Conservation (phyloP, 163 green algal species). For the Prototheca cutis region DNA sequence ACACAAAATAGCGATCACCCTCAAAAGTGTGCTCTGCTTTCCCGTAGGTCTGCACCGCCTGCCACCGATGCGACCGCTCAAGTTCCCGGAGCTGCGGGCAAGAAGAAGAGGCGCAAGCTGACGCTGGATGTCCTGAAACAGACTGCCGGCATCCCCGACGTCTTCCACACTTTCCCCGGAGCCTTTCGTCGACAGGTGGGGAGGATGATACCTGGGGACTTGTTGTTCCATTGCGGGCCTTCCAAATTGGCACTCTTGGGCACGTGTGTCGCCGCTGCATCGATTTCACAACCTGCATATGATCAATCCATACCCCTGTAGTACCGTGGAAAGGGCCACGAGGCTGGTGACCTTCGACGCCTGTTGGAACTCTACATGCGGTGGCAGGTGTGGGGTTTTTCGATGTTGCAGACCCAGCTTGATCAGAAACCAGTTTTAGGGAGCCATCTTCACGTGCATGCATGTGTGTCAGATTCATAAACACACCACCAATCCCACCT, state of each 20-base stretch:
- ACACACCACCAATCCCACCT: background rate
- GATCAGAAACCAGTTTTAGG: too few species aligned
- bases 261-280: too few species aligned
- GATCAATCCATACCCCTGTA: background rate
- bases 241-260: too few species aligned
- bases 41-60: background rate
- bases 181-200: conserved; percentile 18
- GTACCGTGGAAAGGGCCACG: conserved; percentile 32
- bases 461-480: conserved; percentile 1
- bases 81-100: conserved; percentile 5
- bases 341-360: conserved; percentile 32
- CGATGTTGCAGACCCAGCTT: conserved; percentile 1
- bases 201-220: background rate
- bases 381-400: conserved; percentile 27
- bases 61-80: background rate
- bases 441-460: conserved; percentile 3
- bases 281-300: too few species aligned
- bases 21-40: too few species aligned
- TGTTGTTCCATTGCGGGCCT: background rate
- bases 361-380: conserved; percentile 44
- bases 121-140: conserved; percentile 34
- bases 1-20: too few species aligned
- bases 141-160: conserved; percentile 24
- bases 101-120: conserved; percentile 34
- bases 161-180: conserved; percentile 34